Percentiles rank a stretch among this genome's conserved stretches.
Conservation (phyloP, 176 grass and related monocot species). For the Lolium perenne region DNA sequence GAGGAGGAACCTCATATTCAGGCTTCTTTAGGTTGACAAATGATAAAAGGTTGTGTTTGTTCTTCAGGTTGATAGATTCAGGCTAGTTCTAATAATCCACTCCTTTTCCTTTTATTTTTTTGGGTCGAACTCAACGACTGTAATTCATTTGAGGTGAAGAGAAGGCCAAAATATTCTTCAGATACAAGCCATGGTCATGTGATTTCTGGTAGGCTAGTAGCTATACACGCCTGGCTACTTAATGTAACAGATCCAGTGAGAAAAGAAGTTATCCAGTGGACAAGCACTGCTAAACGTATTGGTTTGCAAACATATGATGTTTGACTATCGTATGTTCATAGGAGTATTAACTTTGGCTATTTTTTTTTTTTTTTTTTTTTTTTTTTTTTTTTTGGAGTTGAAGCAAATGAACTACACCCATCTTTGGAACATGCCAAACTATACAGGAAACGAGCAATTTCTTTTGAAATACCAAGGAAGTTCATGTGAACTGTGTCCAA, state of each 20-base stretch:
- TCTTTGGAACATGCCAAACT: not conserved
- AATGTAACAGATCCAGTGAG: not conserved
- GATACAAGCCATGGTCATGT: not conserved
- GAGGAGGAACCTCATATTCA: not conserved
- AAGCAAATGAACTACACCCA: too few relatives aligned
- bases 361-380: not conserved
- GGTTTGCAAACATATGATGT: not conserved
- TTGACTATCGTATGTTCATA: not conserved
- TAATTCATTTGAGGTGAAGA: slow-evolving; percentile 9
- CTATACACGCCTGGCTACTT: not conserved
- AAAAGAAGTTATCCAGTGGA: not conserved
- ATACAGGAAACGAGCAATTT: not conserved
- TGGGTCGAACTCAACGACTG: not conserved
- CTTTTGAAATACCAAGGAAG: not conserved
- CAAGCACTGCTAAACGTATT: not conserved
- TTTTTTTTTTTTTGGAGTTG: not conserved
- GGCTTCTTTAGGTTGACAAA: slow-evolving; percentile 6
- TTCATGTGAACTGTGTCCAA: not conserved
- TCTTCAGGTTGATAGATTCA: slow-evolving; percentile 13
- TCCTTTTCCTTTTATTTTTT: not conserved
- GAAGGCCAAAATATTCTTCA: not conserved
- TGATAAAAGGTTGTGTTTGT: not conserved
- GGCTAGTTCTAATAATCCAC: not conserved
- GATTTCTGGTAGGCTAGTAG: slow-evolving; percentile 8
- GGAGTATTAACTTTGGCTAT: not conserved